Percentiles rank a stretch among this genome's conserved stretches.
These are phyloP conservation scores for Anacardium occidentale DNA, from an alignment of 345 rosid species.

Conservation along the genomic window DNA sequence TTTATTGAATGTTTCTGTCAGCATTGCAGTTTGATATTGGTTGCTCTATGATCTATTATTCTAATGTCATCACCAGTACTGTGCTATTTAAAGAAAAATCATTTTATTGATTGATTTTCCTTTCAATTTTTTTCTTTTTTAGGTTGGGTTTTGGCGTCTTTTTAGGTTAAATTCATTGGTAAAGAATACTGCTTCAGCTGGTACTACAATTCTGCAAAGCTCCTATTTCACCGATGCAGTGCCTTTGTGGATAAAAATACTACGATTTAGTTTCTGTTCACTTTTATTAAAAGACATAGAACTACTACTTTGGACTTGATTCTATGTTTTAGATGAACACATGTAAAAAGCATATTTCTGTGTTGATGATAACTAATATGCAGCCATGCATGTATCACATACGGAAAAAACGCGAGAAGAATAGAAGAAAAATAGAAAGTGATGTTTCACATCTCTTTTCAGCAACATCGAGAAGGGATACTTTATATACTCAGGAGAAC, in stretches of 20 bases:
- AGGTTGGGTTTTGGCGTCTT: not conserved
- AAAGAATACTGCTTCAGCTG: not conserved
- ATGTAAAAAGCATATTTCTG: not conserved
- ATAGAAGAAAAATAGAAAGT: constrained; percentile 53
- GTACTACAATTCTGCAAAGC: not conserved
- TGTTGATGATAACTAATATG: not conserved
- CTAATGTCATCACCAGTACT: not conserved
- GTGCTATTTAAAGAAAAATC: not conserved
- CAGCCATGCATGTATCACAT: constrained; percentile 9
- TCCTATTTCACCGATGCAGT: not conserved
- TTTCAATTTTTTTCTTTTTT: not conserved
- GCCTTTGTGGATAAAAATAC: not conserved
- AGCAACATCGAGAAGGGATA: constrained; percentile 43
- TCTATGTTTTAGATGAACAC: not conserved
- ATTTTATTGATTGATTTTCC: not conserved
- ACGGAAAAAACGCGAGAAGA: constrained; percentile 71
- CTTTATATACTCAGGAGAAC: constrained; percentile 25
- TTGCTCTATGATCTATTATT: not conserved
- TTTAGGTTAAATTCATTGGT: not conserved
- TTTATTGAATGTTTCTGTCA: not conserved
- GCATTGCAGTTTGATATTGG: not conserved
- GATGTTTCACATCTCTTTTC: constrained; percentile 41
- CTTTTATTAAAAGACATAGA: not conserved
- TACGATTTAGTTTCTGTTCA: not conserved
- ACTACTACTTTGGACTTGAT: not conserved